Base-by-base conservation (phyloP, 768 basidiomycete species). In the Amanita phalloides region DNA sequence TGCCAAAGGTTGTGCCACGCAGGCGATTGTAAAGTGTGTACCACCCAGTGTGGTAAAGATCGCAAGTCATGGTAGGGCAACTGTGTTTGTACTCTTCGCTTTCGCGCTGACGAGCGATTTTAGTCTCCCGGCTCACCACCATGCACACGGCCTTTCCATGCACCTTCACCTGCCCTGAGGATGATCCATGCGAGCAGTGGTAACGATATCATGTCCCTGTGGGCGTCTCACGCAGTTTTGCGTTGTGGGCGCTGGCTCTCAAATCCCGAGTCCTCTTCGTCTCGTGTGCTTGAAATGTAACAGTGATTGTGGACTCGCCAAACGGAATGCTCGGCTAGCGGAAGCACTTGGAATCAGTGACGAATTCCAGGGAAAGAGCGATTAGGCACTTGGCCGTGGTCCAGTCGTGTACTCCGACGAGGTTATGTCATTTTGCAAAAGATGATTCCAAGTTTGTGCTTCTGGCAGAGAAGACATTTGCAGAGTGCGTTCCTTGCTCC, bases 311-410 rank as follows among this genome's bases (percentile, higher is more conserved):
- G 73, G 71, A 35, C 72, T 91, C 46, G 87, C 84, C 41, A 88
- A 94, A 62, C 78, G 96, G 9, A 97, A 96, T 58, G 89, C 84
- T 0, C 71, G 81, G 33, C 67, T 99, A 6, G 96, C 96, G 0
- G 91, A 93, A 36, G 96, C 96, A 1, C 67, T 99, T 4, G 93
- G 94, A 0, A 95, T 98, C 60, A 83, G 69, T 36, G 65, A 76
- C 13, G 75, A 81, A 41, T 66, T n/a, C 63, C 6, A 68, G 71
- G 14, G 75, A 71, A 44, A 65, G 66, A 55, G 60, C 53, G 57
- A 57, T 17, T 52, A 45, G 11, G 21, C n/a, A 25, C 6, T 45
- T 45, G 42, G 51, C 43, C 13, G 51, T 25, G 49, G 50, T 1
- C 66, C 67, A 46, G 76, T 75, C 45, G 70, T 67, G 3, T 95